phyloP scores from a whole-genome alignment of 495 filamentous ascomycete genomes.

The Neurospora tetrasperma region DNA sequence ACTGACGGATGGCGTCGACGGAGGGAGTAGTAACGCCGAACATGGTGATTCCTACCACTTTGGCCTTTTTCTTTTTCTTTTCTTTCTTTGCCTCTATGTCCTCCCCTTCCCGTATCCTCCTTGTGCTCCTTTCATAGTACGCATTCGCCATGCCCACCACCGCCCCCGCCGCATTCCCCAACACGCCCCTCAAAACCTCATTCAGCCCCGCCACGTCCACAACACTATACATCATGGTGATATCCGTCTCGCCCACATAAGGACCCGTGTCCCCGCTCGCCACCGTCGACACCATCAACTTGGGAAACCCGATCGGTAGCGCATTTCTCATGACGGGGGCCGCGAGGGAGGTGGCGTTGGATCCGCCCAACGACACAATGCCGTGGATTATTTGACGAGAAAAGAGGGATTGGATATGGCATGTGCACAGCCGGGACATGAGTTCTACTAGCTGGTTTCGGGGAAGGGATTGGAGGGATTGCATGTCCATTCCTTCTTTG shows the following conservation, averaged over 20 bases:
- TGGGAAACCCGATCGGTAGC: constrained; percentile 53
- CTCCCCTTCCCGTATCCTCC: background rate
- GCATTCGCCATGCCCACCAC: constrained; percentile 45
- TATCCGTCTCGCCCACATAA: constrained; percentile 54
- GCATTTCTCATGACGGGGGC: constrained; percentile 47
- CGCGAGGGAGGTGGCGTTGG: constrained; percentile 46
- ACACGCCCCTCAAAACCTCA: constrained; percentile 40
- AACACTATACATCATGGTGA: constrained; percentile 59
- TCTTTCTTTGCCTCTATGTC: background rate
- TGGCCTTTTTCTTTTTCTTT: constrained; percentile 21
- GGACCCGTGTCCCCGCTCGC: constrained; percentile 49
- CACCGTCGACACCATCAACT: constrained; percentile 59
- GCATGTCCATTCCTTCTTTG: background rate
- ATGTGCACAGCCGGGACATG: constrained; percentile 35
- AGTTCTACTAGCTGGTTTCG: constrained; percentile 32
- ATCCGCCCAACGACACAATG: constrained; percentile 47
- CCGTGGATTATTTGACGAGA: constrained; percentile 35
- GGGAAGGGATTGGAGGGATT: background rate
- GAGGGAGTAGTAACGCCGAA: constrained; percentile 63
- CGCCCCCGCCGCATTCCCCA: constrained; percentile 51
- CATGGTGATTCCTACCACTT: constrained; percentile 58
- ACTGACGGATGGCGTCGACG: constrained; percentile 37
- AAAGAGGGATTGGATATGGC: constrained; percentile 26
- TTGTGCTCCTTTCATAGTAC: constrained; percentile 15
- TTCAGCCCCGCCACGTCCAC: constrained; percentile 62